Conservation (phyloP, 2,329 filamentous ascomycete genomes). For the Epichloe scottii region DNA sequence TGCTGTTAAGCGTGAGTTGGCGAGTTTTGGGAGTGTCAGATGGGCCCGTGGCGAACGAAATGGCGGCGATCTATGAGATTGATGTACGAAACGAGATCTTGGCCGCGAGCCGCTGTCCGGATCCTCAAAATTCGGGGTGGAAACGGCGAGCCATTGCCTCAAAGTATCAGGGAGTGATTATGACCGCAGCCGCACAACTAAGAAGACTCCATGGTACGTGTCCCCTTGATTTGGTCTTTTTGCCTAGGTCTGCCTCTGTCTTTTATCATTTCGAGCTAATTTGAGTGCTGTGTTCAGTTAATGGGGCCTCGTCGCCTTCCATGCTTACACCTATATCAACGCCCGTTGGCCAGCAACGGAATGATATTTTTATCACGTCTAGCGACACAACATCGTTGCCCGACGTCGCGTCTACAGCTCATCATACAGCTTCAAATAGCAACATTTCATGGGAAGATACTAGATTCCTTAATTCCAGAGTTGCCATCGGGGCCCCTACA, state of each 20-base stretch:
- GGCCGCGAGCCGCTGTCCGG: neutral
- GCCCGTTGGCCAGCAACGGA: neutral
- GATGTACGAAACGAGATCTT: neutral
- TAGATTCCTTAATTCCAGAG: neutral
- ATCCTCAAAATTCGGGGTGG: neutral
- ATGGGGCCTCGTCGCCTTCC: neutral
- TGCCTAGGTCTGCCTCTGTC: neutral
- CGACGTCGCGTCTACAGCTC: neutral
- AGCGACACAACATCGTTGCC: neutral
- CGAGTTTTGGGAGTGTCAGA: constrained; percentile 10
- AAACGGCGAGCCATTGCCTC: neutral
- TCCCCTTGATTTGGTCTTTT: neutral
- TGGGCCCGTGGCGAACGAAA: neutral
- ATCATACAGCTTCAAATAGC: neutral
- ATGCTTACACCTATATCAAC: neutral
- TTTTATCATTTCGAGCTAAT: neutral
- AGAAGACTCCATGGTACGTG: neutral
- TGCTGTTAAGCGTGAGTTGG: constrained; percentile 20
- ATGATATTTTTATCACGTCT: neutral
- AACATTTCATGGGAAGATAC: neutral
- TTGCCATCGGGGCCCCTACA: neutral
- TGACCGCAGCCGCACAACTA: neutral
- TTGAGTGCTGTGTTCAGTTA: neutral
- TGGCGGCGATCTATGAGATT: neutral
- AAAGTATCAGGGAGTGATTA: neutral